Base-by-base conservation (phyloP, 352 stramenopile genomes). In the Globisporangium rhizosaccharum region DNA sequence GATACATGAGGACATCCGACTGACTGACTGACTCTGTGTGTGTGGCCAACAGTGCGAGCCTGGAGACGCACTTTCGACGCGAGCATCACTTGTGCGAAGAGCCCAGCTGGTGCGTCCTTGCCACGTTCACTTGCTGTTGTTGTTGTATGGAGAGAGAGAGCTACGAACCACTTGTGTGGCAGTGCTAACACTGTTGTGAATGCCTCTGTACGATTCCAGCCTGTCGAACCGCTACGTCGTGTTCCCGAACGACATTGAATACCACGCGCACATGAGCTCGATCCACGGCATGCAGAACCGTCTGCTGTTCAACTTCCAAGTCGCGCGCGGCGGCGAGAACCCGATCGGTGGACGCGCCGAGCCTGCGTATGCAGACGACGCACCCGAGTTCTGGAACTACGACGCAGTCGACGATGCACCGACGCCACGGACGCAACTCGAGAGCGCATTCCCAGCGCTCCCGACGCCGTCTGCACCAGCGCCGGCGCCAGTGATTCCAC, bases 41-140 rank as follows among this genome's bases (percentile, higher is more conserved):
- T 36, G 12, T 39, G 23, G 25, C 23, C 10, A 20, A 52, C 59
- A 90, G 83, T 57, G 69, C 75, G 17, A 93, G 87, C 58, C 53
- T 96, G 36, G 83, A 96, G 65, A 78, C 72, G 36, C 88, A 96
- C 61, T 96, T 96, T 60, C 75, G 88, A 18, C 61, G 71, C 18
- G 70, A 92, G n/a, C 88, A 96, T 53, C 69, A 86, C 58, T 65
- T 96, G 51, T 96, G 88, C 60, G 88, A 96, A 73, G 83, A 96
- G 42, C 54, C 76, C 20, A 66, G 59, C 57, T 96, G 87, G 82
- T 92, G 71, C 51, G 71, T 67, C 1, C 18, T 12, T 20, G 47
- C 55, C 0, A 15, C 12, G 56, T 56, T 42, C 53, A 62, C 23
- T 26, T 64, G 26, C 63, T 60, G 14, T 53, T 18, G 20, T 7